Percentiles rank a stretch among this genome's conserved stretches.
These are phyloP conservation scores for Lactifluus pinguis DNA, from an alignment of 768 basidiomycete genomes.

Conservation along the genomic window DNA sequence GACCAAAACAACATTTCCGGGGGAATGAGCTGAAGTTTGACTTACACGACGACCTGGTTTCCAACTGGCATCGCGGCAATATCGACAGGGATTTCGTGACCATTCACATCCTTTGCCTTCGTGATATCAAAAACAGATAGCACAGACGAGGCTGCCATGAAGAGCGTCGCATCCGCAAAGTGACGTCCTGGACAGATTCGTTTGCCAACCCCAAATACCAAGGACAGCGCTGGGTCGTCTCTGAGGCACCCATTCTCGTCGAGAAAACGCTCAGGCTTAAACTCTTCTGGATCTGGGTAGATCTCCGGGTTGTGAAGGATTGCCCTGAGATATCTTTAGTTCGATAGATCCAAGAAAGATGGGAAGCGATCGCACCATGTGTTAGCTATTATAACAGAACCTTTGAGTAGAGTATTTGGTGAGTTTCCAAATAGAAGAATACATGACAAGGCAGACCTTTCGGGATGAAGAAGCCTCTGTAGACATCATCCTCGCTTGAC, in stretches of 20 bases:
- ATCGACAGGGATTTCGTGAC: conserved; percentile 1
- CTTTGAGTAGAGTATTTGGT: background rate
- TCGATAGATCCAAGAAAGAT: background rate
- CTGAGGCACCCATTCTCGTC: background rate
- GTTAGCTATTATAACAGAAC: background rate
- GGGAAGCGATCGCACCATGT: background rate
- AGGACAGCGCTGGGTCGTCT: background rate
- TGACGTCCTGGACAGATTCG: conserved; percentile 11
- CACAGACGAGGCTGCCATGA: background rate
- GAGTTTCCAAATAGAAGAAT: background rate
- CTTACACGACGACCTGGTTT: background rate
- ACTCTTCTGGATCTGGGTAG: conserved; percentile 5
- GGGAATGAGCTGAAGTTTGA: background rate
- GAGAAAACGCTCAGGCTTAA: conserved; percentile 1
- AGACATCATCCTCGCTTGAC: conserved; percentile 1
- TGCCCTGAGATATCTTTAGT: background rate
- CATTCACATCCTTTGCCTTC: background rate
- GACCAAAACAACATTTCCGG: no score
- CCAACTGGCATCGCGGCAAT: background rate
- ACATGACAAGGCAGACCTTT: conserved; percentile 3
- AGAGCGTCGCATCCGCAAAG: conserved; percentile 4
- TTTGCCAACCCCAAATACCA: background rate
- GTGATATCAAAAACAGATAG: background rate
- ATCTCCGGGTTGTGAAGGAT: conserved; percentile 1
- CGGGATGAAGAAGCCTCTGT: conserved; percentile 7